These are phyloP conservation scores for Suillus americanus DNA, from an alignment of 768 basidiomycete genomes.

Conservation along the genomic window DNA sequence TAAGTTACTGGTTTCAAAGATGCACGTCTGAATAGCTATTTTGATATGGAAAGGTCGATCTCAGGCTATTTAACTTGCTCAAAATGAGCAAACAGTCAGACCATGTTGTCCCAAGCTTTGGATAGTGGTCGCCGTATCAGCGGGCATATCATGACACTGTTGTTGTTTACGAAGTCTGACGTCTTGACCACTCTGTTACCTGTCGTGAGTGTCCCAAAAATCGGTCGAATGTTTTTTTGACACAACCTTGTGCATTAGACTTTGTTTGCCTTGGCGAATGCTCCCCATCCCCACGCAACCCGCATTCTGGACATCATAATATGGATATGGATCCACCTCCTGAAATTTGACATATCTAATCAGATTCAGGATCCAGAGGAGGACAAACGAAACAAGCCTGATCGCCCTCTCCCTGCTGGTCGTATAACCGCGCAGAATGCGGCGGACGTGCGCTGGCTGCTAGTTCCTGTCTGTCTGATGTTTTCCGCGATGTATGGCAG, in stretches of 20 bases:
- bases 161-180: conserved; percentile 11
- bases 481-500: conserved; percentile 27
- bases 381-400: conserved; percentile 36
- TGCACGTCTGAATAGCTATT: background rate
- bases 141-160: conserved; percentile 13
- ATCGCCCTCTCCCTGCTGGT: conserved; percentile 38
- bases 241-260: conserved; percentile 16
- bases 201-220: background rate
- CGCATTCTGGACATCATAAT: conserved; percentile 22
- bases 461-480: conserved; percentile 26
- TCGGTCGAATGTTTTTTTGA: background rate
- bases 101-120: conserved; percentile 1
- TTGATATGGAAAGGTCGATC: background rate
- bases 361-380: conserved; percentile 35
- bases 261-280: conserved; percentile 23
- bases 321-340: conserved; percentile 41
- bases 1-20: background rate
- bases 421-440: conserved; percentile 34
- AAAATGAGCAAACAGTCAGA: background rate
- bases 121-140: background rate
- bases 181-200: conserved; percentile 8
- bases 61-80: background rate
- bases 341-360: conserved; percentile 38
- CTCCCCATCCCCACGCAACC: conserved; percentile 14
- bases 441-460: conserved; percentile 27